Evolutionary conservation across 495 filamentous ascomycete species (phyloP).

Genomic region (Penicillium maclennaniae): DNA sequence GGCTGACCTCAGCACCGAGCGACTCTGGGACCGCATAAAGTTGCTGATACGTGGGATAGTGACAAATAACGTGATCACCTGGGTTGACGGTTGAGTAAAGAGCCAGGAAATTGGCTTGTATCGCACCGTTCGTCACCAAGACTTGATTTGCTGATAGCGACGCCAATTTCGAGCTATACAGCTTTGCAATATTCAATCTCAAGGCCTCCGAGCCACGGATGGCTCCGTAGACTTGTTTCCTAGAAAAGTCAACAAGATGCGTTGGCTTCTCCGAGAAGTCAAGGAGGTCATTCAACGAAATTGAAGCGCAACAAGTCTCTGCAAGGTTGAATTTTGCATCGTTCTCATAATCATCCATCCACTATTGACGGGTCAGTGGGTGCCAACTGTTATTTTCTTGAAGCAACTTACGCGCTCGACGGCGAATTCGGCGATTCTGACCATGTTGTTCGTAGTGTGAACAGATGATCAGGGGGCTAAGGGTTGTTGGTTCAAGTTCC

Average conservation of each 20-base stretch:
- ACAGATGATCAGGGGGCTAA: too few relatives aligned
- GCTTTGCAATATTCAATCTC: conserved; percentile 55
- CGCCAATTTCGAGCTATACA: conserved; percentile 58
- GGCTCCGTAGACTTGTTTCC: conserved; percentile 61
- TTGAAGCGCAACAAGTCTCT: conserved; percentile 78
- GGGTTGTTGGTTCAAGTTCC: too few relatives aligned
- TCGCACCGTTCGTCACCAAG: conserved; percentile 76
- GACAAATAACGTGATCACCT: conserved; percentile 83
- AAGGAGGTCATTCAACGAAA: conserved; percentile 68
- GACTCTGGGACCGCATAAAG: conserved; percentile 72
- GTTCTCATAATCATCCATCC: conserved; percentile 85
- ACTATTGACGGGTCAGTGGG: conserved; percentile 48
- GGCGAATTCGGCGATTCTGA: conserved; percentile 67
- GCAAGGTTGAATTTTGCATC: conserved; percentile 75
- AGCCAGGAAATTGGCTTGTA: conserved; percentile 74
- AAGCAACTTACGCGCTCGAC: conserved; percentile 70
- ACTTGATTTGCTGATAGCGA: conserved; percentile 58
- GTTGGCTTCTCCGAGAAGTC: conserved; percentile 47
- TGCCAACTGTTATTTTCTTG: too few relatives aligned
- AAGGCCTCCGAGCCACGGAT: conserved; percentile 65
- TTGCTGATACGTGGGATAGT: conserved; percentile 88
- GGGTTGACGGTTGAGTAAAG: conserved; percentile 71
- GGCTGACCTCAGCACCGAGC: conserved; percentile 72
- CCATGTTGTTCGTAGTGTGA: too few relatives aligned
- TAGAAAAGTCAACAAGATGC: conserved; percentile 38